Conservation (phyloP, 176 grass and related monocot species). For the Pontederia crassipes region DNA sequence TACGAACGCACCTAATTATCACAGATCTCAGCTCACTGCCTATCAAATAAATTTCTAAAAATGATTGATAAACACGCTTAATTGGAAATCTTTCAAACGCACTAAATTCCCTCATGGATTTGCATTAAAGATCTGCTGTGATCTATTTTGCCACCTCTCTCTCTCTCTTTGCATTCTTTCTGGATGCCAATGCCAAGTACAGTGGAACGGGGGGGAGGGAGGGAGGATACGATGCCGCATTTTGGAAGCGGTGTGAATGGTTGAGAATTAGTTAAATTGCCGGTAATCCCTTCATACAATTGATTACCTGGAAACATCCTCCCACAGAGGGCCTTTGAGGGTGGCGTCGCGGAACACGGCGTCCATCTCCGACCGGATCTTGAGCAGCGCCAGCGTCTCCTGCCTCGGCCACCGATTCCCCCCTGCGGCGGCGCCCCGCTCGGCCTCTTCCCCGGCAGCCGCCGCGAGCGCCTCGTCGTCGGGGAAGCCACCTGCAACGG, state of each 20-base stretch:
- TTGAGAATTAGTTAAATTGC: background rate
- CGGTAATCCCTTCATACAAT: background rate
- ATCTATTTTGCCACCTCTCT: too few relatives aligned
- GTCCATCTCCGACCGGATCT: constrained; percentile 99
- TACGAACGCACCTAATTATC: background rate
- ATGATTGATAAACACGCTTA: background rate
- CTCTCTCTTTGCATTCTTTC: too few relatives aligned
- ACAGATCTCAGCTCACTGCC: too few relatives aligned
- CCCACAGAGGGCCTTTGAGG: constrained; percentile 86
- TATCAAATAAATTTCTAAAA: background rate
- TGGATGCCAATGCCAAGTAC: too few relatives aligned
- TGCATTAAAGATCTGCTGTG: too few relatives aligned
- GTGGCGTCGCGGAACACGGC: constrained; percentile 85
- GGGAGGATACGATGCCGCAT: background rate
- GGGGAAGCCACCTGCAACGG: constrained; percentile 12
- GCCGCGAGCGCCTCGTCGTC: constrained; percentile 36
- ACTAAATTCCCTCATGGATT: too few relatives aligned
- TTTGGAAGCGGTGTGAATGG: background rate
- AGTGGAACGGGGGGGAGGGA: too few relatives aligned
- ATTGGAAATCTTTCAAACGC: background rate
- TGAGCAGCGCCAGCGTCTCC: constrained; percentile 87
- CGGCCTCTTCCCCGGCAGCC: background rate
- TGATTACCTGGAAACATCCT: constrained; percentile 78
- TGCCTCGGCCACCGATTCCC: constrained; percentile 85
- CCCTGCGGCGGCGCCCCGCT: constrained; percentile 24